Evolutionary conservation across 176 grass and related monocot species (phyloP).

Genomic region (Puya raimondii): DNA sequence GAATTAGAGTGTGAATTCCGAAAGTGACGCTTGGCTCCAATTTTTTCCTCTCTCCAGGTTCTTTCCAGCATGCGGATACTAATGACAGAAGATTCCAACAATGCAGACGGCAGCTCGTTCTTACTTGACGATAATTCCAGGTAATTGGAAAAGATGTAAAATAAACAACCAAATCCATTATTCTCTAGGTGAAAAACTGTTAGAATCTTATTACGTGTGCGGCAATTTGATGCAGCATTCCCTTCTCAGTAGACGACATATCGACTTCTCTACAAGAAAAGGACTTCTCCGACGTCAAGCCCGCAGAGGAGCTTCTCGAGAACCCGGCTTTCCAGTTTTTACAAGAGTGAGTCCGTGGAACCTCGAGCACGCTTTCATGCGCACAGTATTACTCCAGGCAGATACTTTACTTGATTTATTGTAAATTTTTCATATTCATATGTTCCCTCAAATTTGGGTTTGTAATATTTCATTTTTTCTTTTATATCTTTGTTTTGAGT

Average conservation of each 20-base stretch:
- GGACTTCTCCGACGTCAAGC: slow-evolving; percentile 68
- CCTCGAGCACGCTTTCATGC: slow-evolving; percentile 11
- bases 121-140: slow-evolving; percentile 22
- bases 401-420: slow-evolving; percentile 53
- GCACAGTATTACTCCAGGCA: slow-evolving; percentile 8
- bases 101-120: slow-evolving; percentile 25
- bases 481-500: slow-evolving; percentile 16
- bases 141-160: not conserved
- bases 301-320: slow-evolving; percentile 78
- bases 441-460: not conserved
- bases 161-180: too few relatives aligned
- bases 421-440: slow-evolving; percentile 34
- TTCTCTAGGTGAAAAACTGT: too few relatives aligned
- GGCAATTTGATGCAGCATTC: slow-evolving; percentile 52
- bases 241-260: slow-evolving; percentile 91
- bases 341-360: slow-evolving; percentile 67
- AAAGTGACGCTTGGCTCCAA: too few relatives aligned
- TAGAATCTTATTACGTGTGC: too few relatives aligned
- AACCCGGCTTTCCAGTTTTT: slow-evolving; percentile 97
- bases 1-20: not conserved
- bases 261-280: slow-evolving; percentile 78
- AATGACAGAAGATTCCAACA: slow-evolving; percentile 24
- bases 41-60: not conserved
- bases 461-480: slow-evolving; percentile 30
- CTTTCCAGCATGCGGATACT: slow-evolving; percentile 21